Conservation (phyloP, 495 filamentous ascomycete genomes). For the Trichoderma gamsii region DNA sequence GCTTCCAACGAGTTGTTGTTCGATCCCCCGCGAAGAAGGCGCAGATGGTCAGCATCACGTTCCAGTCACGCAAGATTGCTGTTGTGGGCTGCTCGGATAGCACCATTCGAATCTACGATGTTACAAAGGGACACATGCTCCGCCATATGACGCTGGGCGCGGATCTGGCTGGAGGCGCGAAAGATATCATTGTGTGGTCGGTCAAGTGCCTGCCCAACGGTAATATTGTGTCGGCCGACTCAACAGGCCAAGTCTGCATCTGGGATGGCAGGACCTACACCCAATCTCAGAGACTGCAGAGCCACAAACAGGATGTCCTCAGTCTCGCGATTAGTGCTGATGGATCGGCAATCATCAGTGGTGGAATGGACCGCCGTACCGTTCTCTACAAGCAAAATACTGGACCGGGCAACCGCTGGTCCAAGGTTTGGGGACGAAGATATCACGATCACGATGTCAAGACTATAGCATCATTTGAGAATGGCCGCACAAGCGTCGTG, state of each 20-base stretch:
- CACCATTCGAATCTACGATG: constrained; percentile 84
- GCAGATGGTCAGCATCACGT: constrained; percentile 81
- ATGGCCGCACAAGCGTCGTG: constrained; percentile 72
- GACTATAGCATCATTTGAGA: constrained; percentile 85
- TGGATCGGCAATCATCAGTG: constrained; percentile 80
- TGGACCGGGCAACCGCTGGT: constrained; percentile 63
- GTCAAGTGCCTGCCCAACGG: constrained; percentile 81
- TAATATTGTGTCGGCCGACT: constrained; percentile 90
- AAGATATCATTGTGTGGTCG: constrained; percentile 86
- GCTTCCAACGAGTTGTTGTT: constrained; percentile 61
- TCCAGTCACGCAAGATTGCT: constrained; percentile 74
- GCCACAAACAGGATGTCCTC: constrained; percentile 84
- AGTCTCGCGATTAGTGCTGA: constrained; percentile 73
- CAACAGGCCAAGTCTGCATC: constrained; percentile 83
- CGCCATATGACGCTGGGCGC: constrained; percentile 79
- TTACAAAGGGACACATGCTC: constrained; percentile 64
- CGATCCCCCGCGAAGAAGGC: constrained; percentile 72
- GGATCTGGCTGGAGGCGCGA: constrained; percentile 66
- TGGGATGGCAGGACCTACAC: constrained; percentile 91
- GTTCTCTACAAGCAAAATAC: constrained; percentile 65
- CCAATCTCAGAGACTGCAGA: constrained; percentile 73
- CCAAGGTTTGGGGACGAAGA: constrained; percentile 71
- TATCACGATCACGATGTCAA: constrained; percentile 93
- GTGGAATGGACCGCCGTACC: constrained; percentile 84
- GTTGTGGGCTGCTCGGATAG: constrained; percentile 90